A percentile compares a stretch with the other conserved stretches of the same genome.
phyloP scores from a whole-genome alignment of 768 basidiomycete species.

The Kwoniella shandongensis region DNA sequence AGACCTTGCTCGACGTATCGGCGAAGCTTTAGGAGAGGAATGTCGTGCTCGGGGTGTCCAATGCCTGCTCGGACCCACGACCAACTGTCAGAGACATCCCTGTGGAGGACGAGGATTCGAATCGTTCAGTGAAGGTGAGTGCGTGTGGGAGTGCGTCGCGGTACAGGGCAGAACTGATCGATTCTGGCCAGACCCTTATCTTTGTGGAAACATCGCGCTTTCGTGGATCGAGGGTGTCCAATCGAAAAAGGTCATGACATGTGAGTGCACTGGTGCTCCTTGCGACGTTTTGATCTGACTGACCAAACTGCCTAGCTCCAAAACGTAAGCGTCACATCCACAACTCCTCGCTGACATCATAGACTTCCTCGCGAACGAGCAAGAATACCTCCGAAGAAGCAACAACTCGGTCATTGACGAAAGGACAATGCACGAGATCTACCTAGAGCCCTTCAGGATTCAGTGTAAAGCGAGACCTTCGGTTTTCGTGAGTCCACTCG shows the following conservation, averaged over 20 bases:
- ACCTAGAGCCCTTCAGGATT: constrained; percentile 67
- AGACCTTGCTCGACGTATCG: constrained; percentile 58
- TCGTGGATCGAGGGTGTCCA: constrained; percentile 77
- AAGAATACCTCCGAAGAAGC: constrained; percentile 71
- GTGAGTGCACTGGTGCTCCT: constrained; percentile 8
- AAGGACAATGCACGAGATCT: constrained; percentile 62
- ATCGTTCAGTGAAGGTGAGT: constrained; percentile 30
- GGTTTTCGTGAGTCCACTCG: constrained; percentile 69
- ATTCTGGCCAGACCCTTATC: constrained; percentile 60
- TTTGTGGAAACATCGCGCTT: constrained; percentile 69
- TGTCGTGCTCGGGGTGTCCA: constrained; percentile 58
- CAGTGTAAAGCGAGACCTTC: constrained; percentile 60
- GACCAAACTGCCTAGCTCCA: constrained; percentile 14
- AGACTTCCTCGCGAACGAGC: constrained; percentile 80
- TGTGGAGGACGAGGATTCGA: constrained; percentile 56
- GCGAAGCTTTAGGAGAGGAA: constrained; percentile 62
- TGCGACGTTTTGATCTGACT: neutral
- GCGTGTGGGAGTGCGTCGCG: too few relatives aligned
- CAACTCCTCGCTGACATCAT: constrained; percentile 58
- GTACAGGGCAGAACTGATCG: constrained; percentile 1
- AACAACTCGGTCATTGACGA: constrained; percentile 58
- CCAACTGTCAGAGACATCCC: constrained; percentile 70
- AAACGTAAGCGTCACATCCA: constrained; percentile 22
- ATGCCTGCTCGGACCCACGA: constrained; percentile 69
- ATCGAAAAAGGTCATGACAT: constrained; percentile 68